phyloP scores from a whole-genome alignment of 441 rosid species.

The Erodium moschatum region DNA sequence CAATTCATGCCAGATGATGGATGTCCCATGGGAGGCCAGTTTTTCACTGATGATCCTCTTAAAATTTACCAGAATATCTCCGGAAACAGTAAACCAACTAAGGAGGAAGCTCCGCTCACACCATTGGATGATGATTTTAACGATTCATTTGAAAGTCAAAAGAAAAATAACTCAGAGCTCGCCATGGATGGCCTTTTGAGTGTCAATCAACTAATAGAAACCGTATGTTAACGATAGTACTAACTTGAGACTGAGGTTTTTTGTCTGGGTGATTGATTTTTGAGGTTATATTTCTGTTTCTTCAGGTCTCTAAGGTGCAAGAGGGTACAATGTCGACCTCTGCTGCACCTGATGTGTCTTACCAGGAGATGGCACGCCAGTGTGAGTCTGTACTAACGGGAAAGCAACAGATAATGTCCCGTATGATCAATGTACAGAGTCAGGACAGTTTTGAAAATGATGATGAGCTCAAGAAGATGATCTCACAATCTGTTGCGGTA shows the following conservation, averaged over 20 bases:
- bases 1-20: constrained; percentile 79
- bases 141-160: constrained; percentile 34
- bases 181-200: constrained; percentile 33
- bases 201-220: constrained; percentile 57
- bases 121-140: constrained; percentile 38
- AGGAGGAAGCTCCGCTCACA: constrained; percentile 28
- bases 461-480: constrained; percentile 21
- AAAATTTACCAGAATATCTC: constrained; percentile 33
- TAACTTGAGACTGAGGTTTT: not conserved
- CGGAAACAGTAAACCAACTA: constrained; percentile 26
- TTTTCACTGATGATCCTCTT: constrained; percentile 37
- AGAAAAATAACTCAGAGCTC: constrained; percentile 25
- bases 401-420: constrained; percentile 58
- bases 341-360: constrained; percentile 43
- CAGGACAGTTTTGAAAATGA: constrained; percentile 30
- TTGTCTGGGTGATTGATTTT: not conserved
- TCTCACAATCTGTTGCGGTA: constrained; percentile 18
- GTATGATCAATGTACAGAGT: constrained; percentile 34
- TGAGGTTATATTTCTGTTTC: not conserved
- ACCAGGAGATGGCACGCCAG: constrained; percentile 56
- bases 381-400: constrained; percentile 56
- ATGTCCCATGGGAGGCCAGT: constrained; percentile 64
- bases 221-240: constrained; percentile 34
- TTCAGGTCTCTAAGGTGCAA: constrained; percentile 47
- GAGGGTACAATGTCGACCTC: constrained; percentile 47